phyloP scores from a whole-genome alignment of 352 stramenopile genomes.

The Phytopythium boreale region DNA sequence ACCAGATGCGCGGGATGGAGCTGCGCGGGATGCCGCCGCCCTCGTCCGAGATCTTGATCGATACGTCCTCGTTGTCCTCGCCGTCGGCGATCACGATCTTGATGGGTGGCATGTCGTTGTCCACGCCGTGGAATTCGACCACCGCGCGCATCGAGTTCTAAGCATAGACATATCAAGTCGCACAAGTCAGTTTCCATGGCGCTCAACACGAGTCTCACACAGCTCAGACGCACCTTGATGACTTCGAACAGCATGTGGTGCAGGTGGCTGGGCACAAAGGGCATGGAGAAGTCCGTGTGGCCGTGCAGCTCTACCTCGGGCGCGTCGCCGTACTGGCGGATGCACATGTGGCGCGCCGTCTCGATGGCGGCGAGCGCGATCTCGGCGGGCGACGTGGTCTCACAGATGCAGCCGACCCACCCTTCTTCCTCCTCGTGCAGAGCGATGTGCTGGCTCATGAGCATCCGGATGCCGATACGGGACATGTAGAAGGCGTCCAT shows the following conservation, averaged over 20 bases:
- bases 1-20: conserved; percentile 99
- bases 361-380: conserved; percentile 97
- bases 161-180: background rate
- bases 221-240: conserved; percentile 82
- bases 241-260: conserved; percentile 99
- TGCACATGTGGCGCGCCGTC: conserved; percentile 98
- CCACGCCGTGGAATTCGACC: conserved; percentile 96
- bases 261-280: conserved; percentile 94
- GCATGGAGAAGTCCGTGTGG: conserved; percentile 98
- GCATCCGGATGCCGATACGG: conserved; percentile 99
- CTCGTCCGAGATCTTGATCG: conserved; percentile 99
- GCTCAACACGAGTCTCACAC: background rate
- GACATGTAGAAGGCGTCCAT: conserved; percentile 99
- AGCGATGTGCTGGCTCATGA: conserved; percentile 99
- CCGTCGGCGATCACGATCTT: conserved; percentile 99
- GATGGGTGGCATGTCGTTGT: conserved; percentile 98
- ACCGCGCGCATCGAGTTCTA: conserved; percentile 98
- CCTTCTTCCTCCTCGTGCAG: conserved; percentile 89
- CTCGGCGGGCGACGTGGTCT: conserved; percentile 94
- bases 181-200: background rate
- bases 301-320: conserved; percentile 98
- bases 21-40: conserved; percentile 98
- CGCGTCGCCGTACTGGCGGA: conserved; percentile 98
- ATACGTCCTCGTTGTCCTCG: conserved; percentile 98
- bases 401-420: conserved; percentile 94